phyloP scores from a whole-genome alignment of 768 basidiomycete genomes.

The Cyclocybe aegerita region DNA sequence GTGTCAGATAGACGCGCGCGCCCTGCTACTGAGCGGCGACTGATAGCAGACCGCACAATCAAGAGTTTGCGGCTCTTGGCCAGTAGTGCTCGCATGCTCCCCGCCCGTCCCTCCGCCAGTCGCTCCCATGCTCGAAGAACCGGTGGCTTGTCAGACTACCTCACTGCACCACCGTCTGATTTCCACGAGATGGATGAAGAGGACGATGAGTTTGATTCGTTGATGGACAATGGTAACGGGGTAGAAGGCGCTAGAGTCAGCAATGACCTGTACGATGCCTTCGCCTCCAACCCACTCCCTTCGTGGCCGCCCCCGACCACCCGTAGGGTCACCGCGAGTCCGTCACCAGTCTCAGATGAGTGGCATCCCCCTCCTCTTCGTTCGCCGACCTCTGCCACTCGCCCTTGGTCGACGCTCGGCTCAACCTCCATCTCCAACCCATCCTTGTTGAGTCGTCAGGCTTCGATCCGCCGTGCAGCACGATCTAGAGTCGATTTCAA shows the following conservation, averaged over 20 bases:
- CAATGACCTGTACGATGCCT: slow-evolving; percentile 66
- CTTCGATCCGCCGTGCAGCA: slow-evolving; percentile 59
- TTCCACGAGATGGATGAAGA: slow-evolving; percentile 65
- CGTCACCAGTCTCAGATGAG: slow-evolving; percentile 36
- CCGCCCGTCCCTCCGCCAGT: slow-evolving; percentile 27
- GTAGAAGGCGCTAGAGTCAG: slow-evolving; percentile 59
- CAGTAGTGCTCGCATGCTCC: slow-evolving; percentile 53
- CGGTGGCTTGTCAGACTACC: slow-evolving; percentile 46
- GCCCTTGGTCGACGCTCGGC: slow-evolving; percentile 31
- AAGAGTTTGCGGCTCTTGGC: slow-evolving; percentile 60
- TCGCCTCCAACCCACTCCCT: slow-evolving; percentile 24
- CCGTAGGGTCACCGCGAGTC: slow-evolving; percentile 24
- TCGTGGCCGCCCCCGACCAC: slow-evolving; percentile 19
- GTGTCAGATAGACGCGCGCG: slow-evolving; percentile 70
- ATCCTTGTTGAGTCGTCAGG: slow-evolving; percentile 48
- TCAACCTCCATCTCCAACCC: slow-evolving; percentile 17
- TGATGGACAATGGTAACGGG: slow-evolving; percentile 36
- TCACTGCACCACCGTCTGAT: slow-evolving; percentile 52
- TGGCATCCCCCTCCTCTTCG: slow-evolving; percentile 21
- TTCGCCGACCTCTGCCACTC: slow-evolving; percentile 23
- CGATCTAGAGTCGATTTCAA: slow-evolving; percentile 65
- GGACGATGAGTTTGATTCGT: slow-evolving; percentile 58
- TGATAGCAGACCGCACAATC: slow-evolving; percentile 69
- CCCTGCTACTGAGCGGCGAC: slow-evolving; percentile 50
- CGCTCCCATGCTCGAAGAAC: slow-evolving; percentile 37